phyloP scores from a whole-genome alignment of 192 early-diverging fungal species.

The Entomortierella beljakovae region DNA sequence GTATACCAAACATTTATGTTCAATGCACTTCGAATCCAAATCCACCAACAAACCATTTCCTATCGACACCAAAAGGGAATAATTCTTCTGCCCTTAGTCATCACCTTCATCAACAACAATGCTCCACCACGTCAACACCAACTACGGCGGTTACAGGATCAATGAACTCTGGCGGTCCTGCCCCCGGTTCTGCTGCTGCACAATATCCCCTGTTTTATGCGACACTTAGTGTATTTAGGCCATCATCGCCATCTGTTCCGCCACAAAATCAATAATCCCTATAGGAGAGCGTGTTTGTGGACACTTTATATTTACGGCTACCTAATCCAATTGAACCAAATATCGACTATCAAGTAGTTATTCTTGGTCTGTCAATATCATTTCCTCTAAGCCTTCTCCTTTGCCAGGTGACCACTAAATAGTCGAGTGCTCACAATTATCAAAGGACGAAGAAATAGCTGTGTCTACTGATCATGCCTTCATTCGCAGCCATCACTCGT shows the following conservation, averaged over 20 bases:
- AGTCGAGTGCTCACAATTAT: neutral
- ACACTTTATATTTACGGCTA: neutral
- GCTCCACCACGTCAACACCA: too few species aligned
- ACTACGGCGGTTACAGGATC: conserved; percentile 6
- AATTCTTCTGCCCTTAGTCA: conserved; percentile 19
- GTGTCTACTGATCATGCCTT: neutral
- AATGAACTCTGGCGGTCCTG: neutral
- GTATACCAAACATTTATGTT: conserved; percentile 54
- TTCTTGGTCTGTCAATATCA: neutral
- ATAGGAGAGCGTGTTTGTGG: neutral
- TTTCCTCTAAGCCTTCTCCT: neutral
- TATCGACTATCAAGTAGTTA: neutral
- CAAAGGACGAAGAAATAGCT: neutral
- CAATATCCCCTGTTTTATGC: conserved; percentile 53
- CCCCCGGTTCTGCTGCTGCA: conserved; percentile 21
- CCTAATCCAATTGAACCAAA: neutral
- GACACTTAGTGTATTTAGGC: conserved; percentile 45
- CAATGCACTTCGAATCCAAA: conserved; percentile 44
- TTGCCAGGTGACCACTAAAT: neutral
- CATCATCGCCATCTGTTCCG: conserved; percentile 21
- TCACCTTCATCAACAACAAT: conserved; percentile 29
- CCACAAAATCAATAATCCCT: conserved; percentile 13
- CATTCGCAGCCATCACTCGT: neutral
- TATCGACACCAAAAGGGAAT: conserved; percentile 1
- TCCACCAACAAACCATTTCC: conserved; percentile 13